phyloP scores from a whole-genome alignment of 768 basidiomycete species.

The Leccinum imitatum region DNA sequence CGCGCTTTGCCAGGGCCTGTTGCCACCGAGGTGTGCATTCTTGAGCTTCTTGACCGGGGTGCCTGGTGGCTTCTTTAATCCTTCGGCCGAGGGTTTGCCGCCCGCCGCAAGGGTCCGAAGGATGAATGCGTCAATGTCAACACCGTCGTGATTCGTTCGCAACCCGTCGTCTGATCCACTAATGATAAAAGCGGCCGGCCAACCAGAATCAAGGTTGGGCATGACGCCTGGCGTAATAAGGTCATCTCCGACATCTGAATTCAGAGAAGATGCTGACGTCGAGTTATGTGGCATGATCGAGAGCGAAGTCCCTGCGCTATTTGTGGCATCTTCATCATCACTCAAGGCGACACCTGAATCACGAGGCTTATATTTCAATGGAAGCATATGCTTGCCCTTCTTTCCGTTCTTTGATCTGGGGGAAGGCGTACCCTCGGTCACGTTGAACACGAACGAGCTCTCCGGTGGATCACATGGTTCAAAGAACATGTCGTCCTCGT shows the following conservation, averaged over 20 bases:
- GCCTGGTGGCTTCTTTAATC: slow-evolving; percentile 65
- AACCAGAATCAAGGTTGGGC: slow-evolving; percentile 56
- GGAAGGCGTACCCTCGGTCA: slow-evolving; percentile 58
- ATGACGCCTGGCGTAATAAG: slow-evolving; percentile 68
- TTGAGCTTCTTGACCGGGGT: slow-evolving; percentile 80
- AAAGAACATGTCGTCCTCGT: slow-evolving; percentile 61
- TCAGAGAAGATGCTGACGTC: slow-evolving; percentile 60
- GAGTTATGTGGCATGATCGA: slow-evolving; percentile 56
- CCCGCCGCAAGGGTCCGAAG: slow-evolving; percentile 62
- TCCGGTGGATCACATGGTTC: slow-evolving; percentile 42
- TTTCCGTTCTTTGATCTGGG: slow-evolving; percentile 41
- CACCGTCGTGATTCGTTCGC: slow-evolving; percentile 22
- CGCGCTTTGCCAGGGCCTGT: slow-evolving; percentile 81
- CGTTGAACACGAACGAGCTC: slow-evolving; percentile 55
- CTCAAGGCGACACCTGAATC: slow-evolving; percentile 65
- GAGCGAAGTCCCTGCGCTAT: slow-evolving; percentile 17
- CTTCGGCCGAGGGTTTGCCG: slow-evolving; percentile 44
- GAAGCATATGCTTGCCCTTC: slow-evolving; percentile 37
- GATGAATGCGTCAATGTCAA: slow-evolving; percentile 70
- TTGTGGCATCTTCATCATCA: slow-evolving; percentile 50
- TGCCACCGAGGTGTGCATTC: slow-evolving; percentile 53
- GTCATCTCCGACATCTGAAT: slow-evolving; percentile 57
- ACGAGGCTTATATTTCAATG: slow-evolving; percentile 68
- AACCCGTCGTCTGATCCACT: slow-evolving; percentile 42
- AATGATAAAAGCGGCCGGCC: slow-evolving; percentile 51